Evolutionary conservation across 345 rosid genomes (phyloP).

Genomic region (Euphorbia peplus): DNA sequence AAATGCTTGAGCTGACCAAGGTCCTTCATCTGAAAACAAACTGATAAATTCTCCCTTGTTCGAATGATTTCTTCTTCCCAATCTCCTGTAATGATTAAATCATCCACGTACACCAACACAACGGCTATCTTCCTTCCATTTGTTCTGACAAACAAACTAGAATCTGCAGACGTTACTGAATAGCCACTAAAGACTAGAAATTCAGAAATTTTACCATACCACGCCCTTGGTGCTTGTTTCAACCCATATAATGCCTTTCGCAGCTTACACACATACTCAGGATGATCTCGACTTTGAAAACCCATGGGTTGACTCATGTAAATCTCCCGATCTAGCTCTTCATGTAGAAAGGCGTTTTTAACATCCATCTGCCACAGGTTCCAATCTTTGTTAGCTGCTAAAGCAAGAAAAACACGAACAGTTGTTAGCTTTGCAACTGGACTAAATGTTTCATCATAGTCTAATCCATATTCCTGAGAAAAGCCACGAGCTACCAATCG

Average conservation of each 20-base stretch:
- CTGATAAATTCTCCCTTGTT: neutral
- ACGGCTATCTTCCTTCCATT: neutral
- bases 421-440: no score
- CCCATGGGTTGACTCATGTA: neutral
- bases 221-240: neutral
- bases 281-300: neutral
- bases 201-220: neutral
- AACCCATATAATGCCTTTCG: neutral
- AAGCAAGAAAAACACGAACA: neutral
- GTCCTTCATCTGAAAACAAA: neutral
- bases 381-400: neutral
- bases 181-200: neutral
- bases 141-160: neutral
- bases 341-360: neutral
- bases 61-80: neutral
- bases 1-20: slow-evolving; percentile 1
- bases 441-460: no score
- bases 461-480: no score
- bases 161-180: neutral
- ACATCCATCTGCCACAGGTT: no score
- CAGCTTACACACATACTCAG: neutral
- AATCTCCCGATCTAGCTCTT: neutral
- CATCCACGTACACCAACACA: neutral
- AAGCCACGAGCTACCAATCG: no score
- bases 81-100: neutral